phyloP scores from a whole-genome alignment of 2,329 filamentous ascomycete genomes.

The Cucurbitaria berberidis region DNA sequence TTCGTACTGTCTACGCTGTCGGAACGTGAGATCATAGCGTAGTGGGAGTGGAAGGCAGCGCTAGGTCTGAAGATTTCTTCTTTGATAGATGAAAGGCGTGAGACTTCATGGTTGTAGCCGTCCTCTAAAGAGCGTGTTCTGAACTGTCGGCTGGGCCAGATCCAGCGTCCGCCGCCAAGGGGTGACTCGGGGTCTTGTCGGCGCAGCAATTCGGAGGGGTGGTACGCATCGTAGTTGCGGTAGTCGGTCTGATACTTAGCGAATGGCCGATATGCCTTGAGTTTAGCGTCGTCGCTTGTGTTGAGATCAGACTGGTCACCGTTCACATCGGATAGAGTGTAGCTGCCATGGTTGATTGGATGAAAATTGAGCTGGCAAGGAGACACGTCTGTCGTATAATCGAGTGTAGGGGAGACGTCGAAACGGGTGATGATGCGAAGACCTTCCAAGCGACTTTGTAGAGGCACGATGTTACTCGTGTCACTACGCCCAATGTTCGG shows the following conservation, averaged over 20 bases:
- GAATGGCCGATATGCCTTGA: neutral
- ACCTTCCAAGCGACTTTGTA: neutral
- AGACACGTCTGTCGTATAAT: neutral
- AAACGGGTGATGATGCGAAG: neutral
- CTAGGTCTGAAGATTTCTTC: no score
- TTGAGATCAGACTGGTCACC: neutral
- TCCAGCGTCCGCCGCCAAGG: neutral
- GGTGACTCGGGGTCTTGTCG: neutral
- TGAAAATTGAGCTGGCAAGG: neutral
- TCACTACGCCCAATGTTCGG: no score
- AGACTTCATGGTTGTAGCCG: neutral
- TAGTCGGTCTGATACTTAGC: neutral
- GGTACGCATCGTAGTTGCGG: neutral
- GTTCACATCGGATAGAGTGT: neutral
- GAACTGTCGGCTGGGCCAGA: neutral
- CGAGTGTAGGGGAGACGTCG: neutral
- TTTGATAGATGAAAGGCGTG: neutral
- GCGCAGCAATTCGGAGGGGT: neutral
- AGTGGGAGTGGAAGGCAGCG: neutral
- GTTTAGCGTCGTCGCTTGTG: neutral
- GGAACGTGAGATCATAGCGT: neutral
- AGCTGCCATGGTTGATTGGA: neutral
- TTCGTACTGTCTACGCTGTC: neutral
- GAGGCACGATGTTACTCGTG: neutral
- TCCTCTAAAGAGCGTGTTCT: neutral